Evolutionary conservation across 2,329 filamentous ascomycete species (phyloP), one percentile per base, ranked within the genome.

Genomic region (Zalaria sp.): DNA sequence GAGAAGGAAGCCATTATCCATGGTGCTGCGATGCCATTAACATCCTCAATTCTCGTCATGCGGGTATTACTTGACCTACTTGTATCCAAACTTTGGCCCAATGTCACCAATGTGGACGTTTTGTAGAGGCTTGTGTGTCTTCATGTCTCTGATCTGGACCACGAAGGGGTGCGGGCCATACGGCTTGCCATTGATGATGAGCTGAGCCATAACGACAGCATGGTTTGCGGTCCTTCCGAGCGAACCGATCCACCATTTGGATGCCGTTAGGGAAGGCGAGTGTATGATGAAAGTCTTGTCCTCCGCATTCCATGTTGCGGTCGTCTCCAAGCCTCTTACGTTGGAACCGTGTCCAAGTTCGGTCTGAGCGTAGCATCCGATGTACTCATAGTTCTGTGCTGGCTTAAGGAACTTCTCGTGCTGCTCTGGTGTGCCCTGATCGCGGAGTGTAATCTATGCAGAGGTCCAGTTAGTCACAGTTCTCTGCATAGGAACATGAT

Each of bases 231-330:
- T 79, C 51, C 80, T 72, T 40, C 83, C 83, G 3, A 88, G 69
- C 7, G 81, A 83, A 1, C 83, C 83, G 51, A 86, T 86, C 83
- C 83, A 88, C 82, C 82, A 89, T 57, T 89, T 89, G 29, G 79
- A 81, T 0, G 82, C 74, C 2, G 83, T 87, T 43, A 87, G 67
- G 46, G 76, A 69, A 6, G 83, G 83, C 0, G 80, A 84, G 60
- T 87, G 77, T 31, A 88, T 68, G 9, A 69, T 79, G 53, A 88
- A 87, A 3, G 77, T 83, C 68, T 83, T 81, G 59, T 84, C 79
- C 4, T 77, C 66, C 0, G 74, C 65, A 53, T 83, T 80, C 81
- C 81, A 87, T 0, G 76, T 84, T 1, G 81, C 81, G 0, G 75
- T 81, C 0, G 79, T 83, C 61, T 84, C 79, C 8, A 84, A 66